These are phyloP conservation scores for Pleurotus tuoliensis DNA, from an alignment of 768 basidiomycete species.

Conservation along the genomic window DNA sequence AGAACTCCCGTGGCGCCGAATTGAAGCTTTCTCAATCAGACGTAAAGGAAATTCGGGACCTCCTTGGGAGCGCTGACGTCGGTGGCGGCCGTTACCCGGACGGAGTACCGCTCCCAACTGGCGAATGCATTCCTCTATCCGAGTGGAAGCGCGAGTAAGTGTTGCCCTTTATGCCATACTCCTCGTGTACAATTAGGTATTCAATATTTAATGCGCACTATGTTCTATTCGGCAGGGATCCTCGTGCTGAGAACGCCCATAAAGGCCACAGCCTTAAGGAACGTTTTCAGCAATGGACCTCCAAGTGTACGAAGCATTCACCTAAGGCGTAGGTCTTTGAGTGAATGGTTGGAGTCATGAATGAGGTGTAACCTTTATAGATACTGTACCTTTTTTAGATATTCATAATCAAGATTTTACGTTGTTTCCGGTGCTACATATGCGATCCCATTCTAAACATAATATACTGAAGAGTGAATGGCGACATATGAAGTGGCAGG, in stretches of 20 bases:
- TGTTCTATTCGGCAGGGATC: neutral
- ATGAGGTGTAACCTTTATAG: too few species aligned
- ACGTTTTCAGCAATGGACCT: neutral
- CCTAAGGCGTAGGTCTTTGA: too few species aligned
- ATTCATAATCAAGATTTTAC: too few species aligned
- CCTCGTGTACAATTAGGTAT: neutral
- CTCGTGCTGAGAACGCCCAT: neutral
- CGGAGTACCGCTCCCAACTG: conserved; percentile 10
- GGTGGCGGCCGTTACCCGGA: conserved; percentile 17
- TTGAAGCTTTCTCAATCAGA: conserved; percentile 15
- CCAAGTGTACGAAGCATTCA: neutral
- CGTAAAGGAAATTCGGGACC: conserved; percentile 17
- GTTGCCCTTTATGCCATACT: neutral
- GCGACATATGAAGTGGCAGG: too few species aligned
- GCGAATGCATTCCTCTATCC: conserved; percentile 17
- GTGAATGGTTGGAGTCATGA: too few species aligned
- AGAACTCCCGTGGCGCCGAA: conserved; percentile 18
- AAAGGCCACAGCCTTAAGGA: neutral
- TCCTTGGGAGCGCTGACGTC: conserved; percentile 18
- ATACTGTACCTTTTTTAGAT: too few species aligned
- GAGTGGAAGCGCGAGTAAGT: conserved; percentile 15
- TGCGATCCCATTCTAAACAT: too few species aligned
- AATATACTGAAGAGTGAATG: too few species aligned
- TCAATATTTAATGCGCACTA: neutral
- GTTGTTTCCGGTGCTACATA: too few species aligned